phyloP scores from a whole-genome alignment of 2,329 filamentous ascomycete genomes.

The Colletotrichum kahawae region DNA sequence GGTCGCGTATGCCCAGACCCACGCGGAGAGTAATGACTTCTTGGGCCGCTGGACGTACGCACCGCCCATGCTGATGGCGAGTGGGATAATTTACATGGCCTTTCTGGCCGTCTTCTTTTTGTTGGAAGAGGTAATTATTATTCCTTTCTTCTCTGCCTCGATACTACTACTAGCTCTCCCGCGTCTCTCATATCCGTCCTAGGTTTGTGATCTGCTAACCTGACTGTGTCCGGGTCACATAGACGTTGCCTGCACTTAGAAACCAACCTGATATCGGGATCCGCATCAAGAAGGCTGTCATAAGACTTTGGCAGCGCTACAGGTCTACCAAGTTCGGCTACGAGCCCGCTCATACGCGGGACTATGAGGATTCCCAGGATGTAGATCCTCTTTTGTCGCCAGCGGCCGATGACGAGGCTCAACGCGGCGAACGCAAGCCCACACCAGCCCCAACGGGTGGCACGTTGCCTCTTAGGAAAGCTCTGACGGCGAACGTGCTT shows the following conservation, averaged over 20 bases:
- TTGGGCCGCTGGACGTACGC: neutral
- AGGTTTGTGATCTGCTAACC: neutral
- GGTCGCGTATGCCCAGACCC: neutral
- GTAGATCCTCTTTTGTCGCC: neutral
- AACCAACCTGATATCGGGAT: neutral
- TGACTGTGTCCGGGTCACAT: neutral
- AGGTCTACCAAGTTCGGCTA: neutral
- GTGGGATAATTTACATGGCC: neutral
- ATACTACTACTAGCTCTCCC: neutral
- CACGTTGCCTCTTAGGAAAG: neutral
- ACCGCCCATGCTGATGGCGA: neutral
- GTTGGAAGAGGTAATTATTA: too few species aligned
- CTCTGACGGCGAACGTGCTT: neutral
- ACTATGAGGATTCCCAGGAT: neutral
- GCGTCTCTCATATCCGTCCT: neutral
- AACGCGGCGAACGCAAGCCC: neutral
- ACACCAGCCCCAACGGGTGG: neutral
- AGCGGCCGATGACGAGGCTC: neutral
- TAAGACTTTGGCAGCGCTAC: neutral
- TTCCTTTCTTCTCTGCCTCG: neutral
- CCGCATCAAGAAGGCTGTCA: neutral
- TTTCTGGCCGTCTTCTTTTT: too few species aligned
- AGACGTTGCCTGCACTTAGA: neutral
- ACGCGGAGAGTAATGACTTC: neutral
- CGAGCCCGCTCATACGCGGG: neutral